A percentile compares a stretch with the other conserved stretches of the same genome.
These are phyloP conservation scores for Calonectria honghensis DNA, from an alignment of 2,329 filamentous ascomycete species.

Conservation along the genomic window DNA sequence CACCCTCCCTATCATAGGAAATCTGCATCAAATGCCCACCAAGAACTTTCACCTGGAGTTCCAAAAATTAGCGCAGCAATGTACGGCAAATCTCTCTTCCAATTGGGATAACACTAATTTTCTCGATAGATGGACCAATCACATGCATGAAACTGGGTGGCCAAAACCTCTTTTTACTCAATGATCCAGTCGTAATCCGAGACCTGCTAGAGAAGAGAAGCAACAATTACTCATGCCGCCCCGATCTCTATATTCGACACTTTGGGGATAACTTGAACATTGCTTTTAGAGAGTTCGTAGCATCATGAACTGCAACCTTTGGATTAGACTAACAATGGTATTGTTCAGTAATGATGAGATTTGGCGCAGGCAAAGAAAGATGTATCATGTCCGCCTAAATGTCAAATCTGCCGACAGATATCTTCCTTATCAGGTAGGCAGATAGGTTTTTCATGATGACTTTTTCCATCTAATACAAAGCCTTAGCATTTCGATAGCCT, in stretches of 20 bases:
- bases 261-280: constrained; percentile 29
- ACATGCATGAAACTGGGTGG: constrained; percentile 8
- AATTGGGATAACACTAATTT: not conserved
- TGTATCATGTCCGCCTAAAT: constrained; percentile 28
- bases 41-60: constrained; percentile 29
- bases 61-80: constrained; percentile 24
- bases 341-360: constrained; percentile 10
- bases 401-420: constrained; percentile 26
- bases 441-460: not conserved
- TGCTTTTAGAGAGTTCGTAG: constrained; percentile 17
- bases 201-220: constrained; percentile 26
- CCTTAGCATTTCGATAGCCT: constrained; percentile 19
- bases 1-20: constrained; percentile 2
- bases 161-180: constrained; percentile 15
- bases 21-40: constrained; percentile 29
- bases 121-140: not conserved
- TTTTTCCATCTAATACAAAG: not conserved
- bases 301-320: rapidly evolving
- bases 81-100: not conserved
- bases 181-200: constrained; percentile 15
- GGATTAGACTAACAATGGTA: too few species aligned
- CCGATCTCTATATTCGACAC: constrained; percentile 21
- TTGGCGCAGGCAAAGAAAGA: constrained; percentile 25
- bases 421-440: constrained; percentile 17
- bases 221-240: constrained; percentile 28